Evolutionary conservation across 352 stramenopile species (phyloP), one percentile per base, ranked within the genome.

Genomic region (Saprolegnia diclina): DNA sequence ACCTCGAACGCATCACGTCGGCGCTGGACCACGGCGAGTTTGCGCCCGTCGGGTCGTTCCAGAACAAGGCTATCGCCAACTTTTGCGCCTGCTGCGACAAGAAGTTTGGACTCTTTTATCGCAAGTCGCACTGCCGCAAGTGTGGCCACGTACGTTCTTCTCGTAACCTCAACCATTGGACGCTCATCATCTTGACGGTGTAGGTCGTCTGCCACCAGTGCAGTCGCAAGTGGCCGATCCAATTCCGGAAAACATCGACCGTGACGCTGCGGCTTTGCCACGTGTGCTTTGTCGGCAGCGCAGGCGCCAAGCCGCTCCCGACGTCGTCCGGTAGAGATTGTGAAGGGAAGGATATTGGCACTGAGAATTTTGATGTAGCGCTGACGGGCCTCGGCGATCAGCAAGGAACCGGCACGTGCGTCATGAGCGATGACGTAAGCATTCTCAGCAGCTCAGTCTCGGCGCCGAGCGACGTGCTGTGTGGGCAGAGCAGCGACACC

Each of bases 51-150:
- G 42, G 19, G 19, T 26, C 22, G 11, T 64, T 44, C 35, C 18
- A 64, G 0, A 66, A 73, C 2, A 90, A 90, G 63, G 77, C 78
- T 11, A 64, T 65, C 29, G 76, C 81, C 10, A 52, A 55, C 9
- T 74, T 74, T 5, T 92, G 84, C 61, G 74, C 88, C 56, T 59
- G 80, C 14, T 92, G 84, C 54, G 64, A 74, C 18, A 76, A 67
- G 29, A 76, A 78, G 21, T 91, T 92, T 56, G 73, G 75, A 7
- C 48, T 91, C 29, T 91, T 92, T 61, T 75, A 85, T 46, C 80
- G 82, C 40, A 77, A 87, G 65, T 77, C 72, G 53, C 75, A 80
- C 2, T 92, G 85, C 65, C 81, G 85, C 9, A 91, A 90, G 62
- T 92, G 85, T 59, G 83, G 83, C 19, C 83, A 85, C 44, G 78